phyloP scores from a whole-genome alignment of 2,329 filamentous ascomycete species.

The Xylariaceae sp. region DNA sequence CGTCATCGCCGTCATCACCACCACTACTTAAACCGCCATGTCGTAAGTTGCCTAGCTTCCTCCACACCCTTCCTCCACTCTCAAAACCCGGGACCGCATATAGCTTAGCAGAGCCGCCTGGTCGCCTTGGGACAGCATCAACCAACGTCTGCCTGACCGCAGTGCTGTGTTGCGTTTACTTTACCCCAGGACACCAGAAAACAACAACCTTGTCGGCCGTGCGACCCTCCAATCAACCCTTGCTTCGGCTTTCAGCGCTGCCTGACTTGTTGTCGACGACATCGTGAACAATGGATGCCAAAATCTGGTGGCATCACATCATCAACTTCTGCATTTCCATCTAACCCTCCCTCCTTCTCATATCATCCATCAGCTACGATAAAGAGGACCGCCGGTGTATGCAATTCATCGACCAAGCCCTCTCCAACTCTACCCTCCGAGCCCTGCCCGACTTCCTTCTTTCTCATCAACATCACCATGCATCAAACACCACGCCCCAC shows the following conservation, averaged over 20 bases:
- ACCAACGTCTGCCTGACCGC: conserved; percentile 21
- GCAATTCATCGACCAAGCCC: no score
- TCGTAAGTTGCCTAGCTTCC: conserved; percentile 22
- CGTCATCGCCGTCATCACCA: neutral
- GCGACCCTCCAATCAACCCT: conserved; percentile 8
- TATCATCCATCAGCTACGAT: no score
- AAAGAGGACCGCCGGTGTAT: no score
- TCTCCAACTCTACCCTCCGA: no score
- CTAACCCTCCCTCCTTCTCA: conserved; percentile 17
- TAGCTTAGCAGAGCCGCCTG: conserved; percentile 31
- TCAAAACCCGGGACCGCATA: no score
- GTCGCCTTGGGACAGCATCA: conserved; percentile 8
- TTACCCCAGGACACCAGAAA: conserved; percentile 1
- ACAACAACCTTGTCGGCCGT: neutral
- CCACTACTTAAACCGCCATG: conserved; percentile 16
- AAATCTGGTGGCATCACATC: conserved; percentile 33
- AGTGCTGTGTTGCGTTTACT: conserved; percentile 1
- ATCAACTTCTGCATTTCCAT: conserved; percentile 22
- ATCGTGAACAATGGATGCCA: conserved; percentile 34
- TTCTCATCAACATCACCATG: conserved; percentile 49
- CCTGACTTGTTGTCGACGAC: conserved; percentile 11
- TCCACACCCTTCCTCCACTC: conserved; percentile 19
- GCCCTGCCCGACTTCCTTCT: neutral
- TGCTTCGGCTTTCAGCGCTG: no score
- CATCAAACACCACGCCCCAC: conserved; percentile 83